These are phyloP conservation scores for Phialophora verrucosa DNA, from an alignment of 2,329 filamentous ascomycete genomes.

Conservation along the genomic window DNA sequence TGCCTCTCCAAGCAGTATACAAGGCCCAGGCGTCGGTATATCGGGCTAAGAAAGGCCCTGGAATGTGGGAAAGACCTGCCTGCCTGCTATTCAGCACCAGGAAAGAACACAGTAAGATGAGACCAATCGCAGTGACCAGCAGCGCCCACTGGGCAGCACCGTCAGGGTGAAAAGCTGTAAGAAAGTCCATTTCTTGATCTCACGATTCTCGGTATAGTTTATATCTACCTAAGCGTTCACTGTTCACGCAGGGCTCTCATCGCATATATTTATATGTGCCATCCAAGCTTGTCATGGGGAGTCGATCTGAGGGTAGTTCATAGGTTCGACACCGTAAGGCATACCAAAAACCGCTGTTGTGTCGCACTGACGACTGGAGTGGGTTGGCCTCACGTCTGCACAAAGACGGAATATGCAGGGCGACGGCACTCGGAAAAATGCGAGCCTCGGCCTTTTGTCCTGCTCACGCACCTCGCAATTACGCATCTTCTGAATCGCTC, in stretches of 20 bases:
- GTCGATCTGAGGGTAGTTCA: neutral
- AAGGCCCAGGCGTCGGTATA: constrained; percentile 39
- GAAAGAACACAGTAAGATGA: constrained; percentile 2
- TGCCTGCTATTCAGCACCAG: constrained; percentile 11
- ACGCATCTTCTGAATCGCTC: neutral
- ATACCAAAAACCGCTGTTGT: neutral
- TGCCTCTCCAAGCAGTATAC: constrained; percentile 33
- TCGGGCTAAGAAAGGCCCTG: constrained; percentile 39
- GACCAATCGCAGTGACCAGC: neutral
- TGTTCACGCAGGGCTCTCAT: neutral
- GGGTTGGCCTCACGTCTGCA: neutral
- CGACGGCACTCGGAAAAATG: neutral
- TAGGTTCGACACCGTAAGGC: neutral
- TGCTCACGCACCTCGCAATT: neutral
- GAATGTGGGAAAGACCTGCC: constrained; percentile 45
- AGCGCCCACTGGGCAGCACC: constrained; percentile 3
- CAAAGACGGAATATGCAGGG: constrained; percentile 3
- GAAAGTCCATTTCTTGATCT: neutral
- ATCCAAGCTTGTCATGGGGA: neutral
- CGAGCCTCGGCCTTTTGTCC: constrained; percentile 3
- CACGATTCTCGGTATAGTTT: neutral
- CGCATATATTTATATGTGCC: neutral
- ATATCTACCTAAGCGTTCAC: neutral
- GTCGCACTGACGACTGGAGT: neutral
- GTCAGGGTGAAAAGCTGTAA: neutral